phyloP scores from a whole-genome alignment of 2,329 filamentous ascomycete genomes.

The Cordyceps farinosa region DNA sequence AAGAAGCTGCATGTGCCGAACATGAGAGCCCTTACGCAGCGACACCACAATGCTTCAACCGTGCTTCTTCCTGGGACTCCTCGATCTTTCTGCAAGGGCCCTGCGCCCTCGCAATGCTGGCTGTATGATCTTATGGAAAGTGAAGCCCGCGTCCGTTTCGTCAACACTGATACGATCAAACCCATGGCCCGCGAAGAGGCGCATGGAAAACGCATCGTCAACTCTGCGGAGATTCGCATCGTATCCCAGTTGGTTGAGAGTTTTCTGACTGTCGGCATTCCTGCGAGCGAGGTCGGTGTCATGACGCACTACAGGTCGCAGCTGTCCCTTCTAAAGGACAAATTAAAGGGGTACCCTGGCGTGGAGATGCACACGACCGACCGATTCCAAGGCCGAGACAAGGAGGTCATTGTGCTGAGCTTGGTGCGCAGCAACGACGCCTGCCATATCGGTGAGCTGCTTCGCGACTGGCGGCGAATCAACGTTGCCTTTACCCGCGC shows the following conservation, averaged over 20 bases:
- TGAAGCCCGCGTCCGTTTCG: slow-evolving; percentile 71
- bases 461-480: slow-evolving; percentile 88
- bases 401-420: slow-evolving; percentile 83
- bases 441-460: slow-evolving; percentile 79
- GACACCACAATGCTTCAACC: slow-evolving; percentile 54
- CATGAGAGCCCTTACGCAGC: slow-evolving; percentile 55
- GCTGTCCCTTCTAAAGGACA: slow-evolving; percentile 74
- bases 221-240: slow-evolving; percentile 75
- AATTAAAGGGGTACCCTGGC: slow-evolving; percentile 55
- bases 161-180: slow-evolving; percentile 79
- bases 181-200: slow-evolving; percentile 65
- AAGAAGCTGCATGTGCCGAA: slow-evolving; percentile 66
- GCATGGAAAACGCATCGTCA: slow-evolving; percentile 82
- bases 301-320: slow-evolving; percentile 97
- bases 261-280: slow-evolving; percentile 71
- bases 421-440: slow-evolving; percentile 84
- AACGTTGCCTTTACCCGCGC: slow-evolving; percentile 95
- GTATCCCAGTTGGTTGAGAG: slow-evolving; percentile 76
- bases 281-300: slow-evolving; percentile 76
- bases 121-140: slow-evolving; percentile 68
- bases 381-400: slow-evolving; percentile 94
- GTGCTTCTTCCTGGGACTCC: slow-evolving; percentile 40
- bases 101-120: slow-evolving; percentile 62
- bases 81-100: slow-evolving; percentile 54
- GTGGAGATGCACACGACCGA: slow-evolving; percentile 97